These are phyloP conservation scores for Peronospora destructor DNA, from an alignment of 352 stramenopile species.

Conservation along the genomic window DNA sequence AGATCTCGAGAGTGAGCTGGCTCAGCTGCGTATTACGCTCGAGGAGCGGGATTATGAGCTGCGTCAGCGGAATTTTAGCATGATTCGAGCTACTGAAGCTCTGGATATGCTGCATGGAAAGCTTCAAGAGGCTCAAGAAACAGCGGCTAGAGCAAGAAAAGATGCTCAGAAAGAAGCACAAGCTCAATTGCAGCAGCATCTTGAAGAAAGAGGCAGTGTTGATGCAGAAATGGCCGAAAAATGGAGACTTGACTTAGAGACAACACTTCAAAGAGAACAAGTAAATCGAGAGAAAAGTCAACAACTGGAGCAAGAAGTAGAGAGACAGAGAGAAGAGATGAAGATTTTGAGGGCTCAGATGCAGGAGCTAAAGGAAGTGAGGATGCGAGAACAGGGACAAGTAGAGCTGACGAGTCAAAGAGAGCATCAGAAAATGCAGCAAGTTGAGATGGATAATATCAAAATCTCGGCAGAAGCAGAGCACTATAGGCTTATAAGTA, in stretches of 20 bases:
- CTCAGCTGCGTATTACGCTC: conserved; percentile 46
- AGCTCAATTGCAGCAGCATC: conserved; percentile 28
- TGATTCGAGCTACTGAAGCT: conserved; percentile 50
- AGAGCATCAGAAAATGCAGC: conserved; percentile 36
- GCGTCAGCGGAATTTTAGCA: conserved; percentile 45
- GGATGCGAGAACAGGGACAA: conserved; percentile 26
- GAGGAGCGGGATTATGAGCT: conserved; percentile 63
- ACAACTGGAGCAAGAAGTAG: conserved; percentile 37
- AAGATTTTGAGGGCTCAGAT: conserved; percentile 21
- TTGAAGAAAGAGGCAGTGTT: conserved; percentile 21
- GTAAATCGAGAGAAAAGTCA: conserved; percentile 20
- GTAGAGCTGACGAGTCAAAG: conserved; percentile 27
- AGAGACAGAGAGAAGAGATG: conserved; percentile 26
- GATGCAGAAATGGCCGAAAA: conserved; percentile 34
- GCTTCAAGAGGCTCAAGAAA: conserved; percentile 26
- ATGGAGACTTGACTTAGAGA: conserved; percentile 34
- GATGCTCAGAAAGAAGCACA: conserved; percentile 26
- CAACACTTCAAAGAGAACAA: conserved; percentile 30
- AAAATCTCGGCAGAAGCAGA: conserved; percentile 36
- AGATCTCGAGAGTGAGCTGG: conserved; percentile 54
- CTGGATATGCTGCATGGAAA: conserved; percentile 51
- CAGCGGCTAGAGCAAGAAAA: conserved; percentile 20
- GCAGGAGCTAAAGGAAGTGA: conserved; percentile 33
- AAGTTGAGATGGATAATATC: conserved; percentile 28
- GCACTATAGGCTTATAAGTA: conserved; percentile 33